A percentile compares a stretch with the other conserved stretches of the same genome.
Evolutionary conservation across 2,329 filamentous ascomycete genomes (phyloP).

Genomic region (Sphaerulina musiva): DNA sequence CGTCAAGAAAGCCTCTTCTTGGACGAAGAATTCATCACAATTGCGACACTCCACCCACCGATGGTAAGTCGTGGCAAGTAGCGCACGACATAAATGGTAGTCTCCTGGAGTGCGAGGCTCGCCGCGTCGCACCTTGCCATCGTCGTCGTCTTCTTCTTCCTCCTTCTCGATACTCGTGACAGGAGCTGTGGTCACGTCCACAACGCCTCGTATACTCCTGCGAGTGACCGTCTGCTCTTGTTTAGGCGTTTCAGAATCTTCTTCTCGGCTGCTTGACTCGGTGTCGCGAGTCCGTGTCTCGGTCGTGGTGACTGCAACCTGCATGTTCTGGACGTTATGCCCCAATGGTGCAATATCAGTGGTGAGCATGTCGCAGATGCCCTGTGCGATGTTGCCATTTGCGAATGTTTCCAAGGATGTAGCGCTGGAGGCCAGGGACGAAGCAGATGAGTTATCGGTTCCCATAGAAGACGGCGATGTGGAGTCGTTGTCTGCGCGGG

Average conservation of each 20-base stretch:
- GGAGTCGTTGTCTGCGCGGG: constrained; percentile 11
- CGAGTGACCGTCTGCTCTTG: constrained; percentile 10
- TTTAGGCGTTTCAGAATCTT: constrained; percentile 5
- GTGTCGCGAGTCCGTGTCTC: background rate
- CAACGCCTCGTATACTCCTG: constrained; percentile 13
- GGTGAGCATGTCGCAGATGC: constrained; percentile 30
- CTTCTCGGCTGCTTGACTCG: background rate
- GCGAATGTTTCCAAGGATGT: constrained; percentile 28
- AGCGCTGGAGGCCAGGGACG: constrained; percentile 27
- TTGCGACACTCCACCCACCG: constrained; percentile 83
- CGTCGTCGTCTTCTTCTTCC: constrained; percentile 7
- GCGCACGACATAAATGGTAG: constrained; percentile 71
- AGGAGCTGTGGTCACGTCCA: constrained; percentile 14
- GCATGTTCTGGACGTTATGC: background rate
- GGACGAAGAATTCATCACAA: constrained; percentile 76
- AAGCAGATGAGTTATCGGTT: constrained; percentile 19
- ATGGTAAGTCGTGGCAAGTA: constrained; percentile 71
- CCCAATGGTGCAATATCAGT: constrained; percentile 14
- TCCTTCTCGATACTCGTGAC: constrained; percentile 27
- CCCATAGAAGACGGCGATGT: constrained; percentile 22
- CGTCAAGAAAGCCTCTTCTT: constrained; percentile 81
- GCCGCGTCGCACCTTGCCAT: constrained; percentile 30
- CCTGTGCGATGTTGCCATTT: constrained; percentile 26
- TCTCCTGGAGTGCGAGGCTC: constrained; percentile 41
- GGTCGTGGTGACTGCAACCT: constrained; percentile 10